These are phyloP conservation scores for Paragyromitra xinjiangensis DNA, from an alignment of 495 filamentous ascomycete genomes.

Conservation along the genomic window DNA sequence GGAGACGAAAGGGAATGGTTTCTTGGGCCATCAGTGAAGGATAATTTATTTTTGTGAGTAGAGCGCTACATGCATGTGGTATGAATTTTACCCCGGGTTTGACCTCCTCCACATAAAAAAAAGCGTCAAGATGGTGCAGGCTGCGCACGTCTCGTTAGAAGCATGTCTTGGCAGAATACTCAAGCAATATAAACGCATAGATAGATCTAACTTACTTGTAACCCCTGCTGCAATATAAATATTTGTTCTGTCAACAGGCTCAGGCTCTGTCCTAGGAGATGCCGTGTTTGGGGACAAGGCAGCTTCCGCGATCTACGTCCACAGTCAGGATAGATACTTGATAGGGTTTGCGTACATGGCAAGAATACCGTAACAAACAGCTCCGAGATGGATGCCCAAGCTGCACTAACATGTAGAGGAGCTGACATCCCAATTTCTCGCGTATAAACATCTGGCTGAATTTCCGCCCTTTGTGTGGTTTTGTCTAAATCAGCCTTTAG, in stretches of 20 bases:
- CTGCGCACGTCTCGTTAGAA: constrained; percentile 26
- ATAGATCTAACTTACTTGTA: constrained; percentile 27
- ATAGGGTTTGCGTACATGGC: not conserved
- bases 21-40: not conserved
- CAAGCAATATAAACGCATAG: not conserved
- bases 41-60: not conserved
- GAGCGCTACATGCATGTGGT: not conserved
- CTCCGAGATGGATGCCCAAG: constrained; percentile 88
- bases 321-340: constrained; percentile 5
- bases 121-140: constrained; percentile 47
- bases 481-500: constrained; percentile 94
- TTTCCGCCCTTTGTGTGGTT: constrained; percentile 87
- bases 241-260: constrained; percentile 79
- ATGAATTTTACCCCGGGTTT: constrained; percentile 27
- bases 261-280: constrained; percentile 86
- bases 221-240: constrained; percentile 87
- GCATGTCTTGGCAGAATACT: not conserved
- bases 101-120: constrained; percentile 52
- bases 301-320: constrained; percentile 76
- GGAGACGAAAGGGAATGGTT: not conserved
- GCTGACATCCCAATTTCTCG: constrained; percentile 78
- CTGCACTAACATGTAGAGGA: constrained; percentile 91
- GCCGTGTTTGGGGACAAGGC: constrained; percentile 87
- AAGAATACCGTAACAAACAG: constrained; percentile 74
- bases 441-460: constrained; percentile 93